Evolutionary conservation across 208 protist species (phyloP), one percentile per base, ranked within the genome.

Genomic region (Cochliopodium minus): DNA sequence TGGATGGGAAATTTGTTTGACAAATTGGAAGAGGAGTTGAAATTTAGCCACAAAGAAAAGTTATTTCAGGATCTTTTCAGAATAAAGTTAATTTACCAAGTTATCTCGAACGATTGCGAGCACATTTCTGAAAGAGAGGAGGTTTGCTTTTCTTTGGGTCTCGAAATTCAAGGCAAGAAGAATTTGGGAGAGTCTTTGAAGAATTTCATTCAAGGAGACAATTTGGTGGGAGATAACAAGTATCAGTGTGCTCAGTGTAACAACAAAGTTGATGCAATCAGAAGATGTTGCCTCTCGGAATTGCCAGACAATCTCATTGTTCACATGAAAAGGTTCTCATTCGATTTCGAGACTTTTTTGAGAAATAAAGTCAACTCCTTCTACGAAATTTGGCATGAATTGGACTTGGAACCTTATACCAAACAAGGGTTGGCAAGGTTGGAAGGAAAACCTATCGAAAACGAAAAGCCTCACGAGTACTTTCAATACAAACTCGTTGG

Each of bases 311-410:
- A 34, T 13, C 58, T 88, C 1, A 83, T 85, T 34, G 45, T 88
- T 20, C 79, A 87, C 51, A 59, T 83, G 28, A 87, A 87, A 58
- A 61, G 83, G 38, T 88, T 88, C 52, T 80, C 85, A 67, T 88
- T 83, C 55, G 76, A 88, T 61, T 66, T 81, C n/a, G 72, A 81
- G 20, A 26, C 56, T 13, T 77, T 85, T 69, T 61, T 65, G 36
- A 72, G 79, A 46, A 52, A 73, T 4, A 83, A 85, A 49, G 15
- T 86, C 15, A 84, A 88, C 70, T 80, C 86, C 62, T 30, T 43
- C 25, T 71, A 59, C 36, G 64, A 76, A 39, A 86, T 88, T 58
- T 72, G 73, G 29, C 30, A 66, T 22, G 32, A 45, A 20, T 51
- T 89, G 22, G 61, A 89, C 59, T 72, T 89, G 74, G 48, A 69